Evolutionary conservation across 306 rosid genomes (phyloP), one percentile per base, ranked within the genome.

Genomic region (Bauhinia variegata): DNA sequence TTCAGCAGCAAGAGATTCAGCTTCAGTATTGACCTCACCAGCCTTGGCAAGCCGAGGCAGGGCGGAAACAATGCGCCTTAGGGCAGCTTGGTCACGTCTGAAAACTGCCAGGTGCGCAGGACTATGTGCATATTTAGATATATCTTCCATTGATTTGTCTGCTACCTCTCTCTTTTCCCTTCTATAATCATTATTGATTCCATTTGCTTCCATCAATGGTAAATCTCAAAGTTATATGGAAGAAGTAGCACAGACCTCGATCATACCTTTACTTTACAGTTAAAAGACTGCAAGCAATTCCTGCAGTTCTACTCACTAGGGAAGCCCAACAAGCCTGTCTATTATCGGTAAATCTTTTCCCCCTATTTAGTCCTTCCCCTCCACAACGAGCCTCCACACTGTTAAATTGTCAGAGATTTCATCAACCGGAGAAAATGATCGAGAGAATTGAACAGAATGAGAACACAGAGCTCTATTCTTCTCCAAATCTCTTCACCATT

Each of bases 101-200:
- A 85, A 84, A 58, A 95, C 95, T 10, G 97, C 99, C 74, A 86
- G 62, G 79, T 95, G 99, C 67, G 85, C 95, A 60, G 92, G 85
- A 78, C 97, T 95, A 48, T 91, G 97, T n/a, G 82, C 77, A 57
- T 91, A 91, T 67, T 78, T 87, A 2, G 89, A 73, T 55, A 83
- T 62, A 72, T 95, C 99, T 47, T 91, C 99, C 97, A 90, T 76
- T 47, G 75, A 67, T 51, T 59, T 71, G 28, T 62, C 77, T 14
- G 80, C 64, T 9, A 38, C 60, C 56, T 58, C 79, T 73, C 73
- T 73, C 65, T 67, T 78, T 65, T 76, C 79, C 73, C 43, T 74
- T 60, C 59, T 37, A 69, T 18, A 53, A 69, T 68, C 85, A 52
- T 72, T 70, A 37, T n/a, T 19, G 32, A 19, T 32, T 55, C 75